Conservation (phyloP, 2,329 filamentous ascomycete genomes). For the Ophiostoma australiae region DNA sequence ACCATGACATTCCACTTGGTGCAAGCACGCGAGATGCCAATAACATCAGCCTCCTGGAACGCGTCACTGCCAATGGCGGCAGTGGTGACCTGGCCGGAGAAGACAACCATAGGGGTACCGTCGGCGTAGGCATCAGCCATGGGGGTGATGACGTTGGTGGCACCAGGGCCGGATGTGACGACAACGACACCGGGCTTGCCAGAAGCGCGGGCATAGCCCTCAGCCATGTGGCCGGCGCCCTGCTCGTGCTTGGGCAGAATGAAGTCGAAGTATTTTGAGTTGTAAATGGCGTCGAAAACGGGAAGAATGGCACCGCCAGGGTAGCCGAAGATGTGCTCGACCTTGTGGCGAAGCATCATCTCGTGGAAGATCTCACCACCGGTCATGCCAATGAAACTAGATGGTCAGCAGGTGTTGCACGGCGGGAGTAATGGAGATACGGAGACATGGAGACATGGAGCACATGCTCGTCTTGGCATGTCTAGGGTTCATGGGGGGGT, state of each 20-base stretch:
- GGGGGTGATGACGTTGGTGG: constrained; percentile 92
- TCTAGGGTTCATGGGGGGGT: neutral
- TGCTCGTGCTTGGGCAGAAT: constrained; percentile 94
- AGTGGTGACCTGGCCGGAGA: constrained; percentile 88
- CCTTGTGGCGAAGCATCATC: constrained; percentile 91
- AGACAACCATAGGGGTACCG: constrained; percentile 93
- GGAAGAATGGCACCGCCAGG: constrained; percentile 94
- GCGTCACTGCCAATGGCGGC: constrained; percentile 88
- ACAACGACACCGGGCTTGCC: constrained; percentile 93
- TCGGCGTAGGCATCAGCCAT: constrained; percentile 96
- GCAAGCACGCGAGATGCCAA: constrained; percentile 90
- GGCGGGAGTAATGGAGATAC: neutral
- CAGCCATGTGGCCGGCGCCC: constrained; percentile 96
- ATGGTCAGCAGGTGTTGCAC: neutral
- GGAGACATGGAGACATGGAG: neutral
- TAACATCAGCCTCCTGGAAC: constrained; percentile 93
- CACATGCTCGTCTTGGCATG: neutral
- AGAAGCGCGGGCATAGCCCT: constrained; percentile 90
- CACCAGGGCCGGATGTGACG: constrained; percentile 92
- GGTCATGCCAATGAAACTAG: constrained; percentile 84
- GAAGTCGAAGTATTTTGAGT: constrained; percentile 94
- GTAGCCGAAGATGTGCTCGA: constrained; percentile 93
- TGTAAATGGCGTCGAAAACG: constrained; percentile 98
- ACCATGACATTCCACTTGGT: constrained; percentile 99
- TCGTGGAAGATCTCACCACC: constrained; percentile 98